These are phyloP conservation scores for Wickerhamomyces bovis DNA, from an alignment of 805 yeast genomes.

Conservation along the genomic window DNA sequence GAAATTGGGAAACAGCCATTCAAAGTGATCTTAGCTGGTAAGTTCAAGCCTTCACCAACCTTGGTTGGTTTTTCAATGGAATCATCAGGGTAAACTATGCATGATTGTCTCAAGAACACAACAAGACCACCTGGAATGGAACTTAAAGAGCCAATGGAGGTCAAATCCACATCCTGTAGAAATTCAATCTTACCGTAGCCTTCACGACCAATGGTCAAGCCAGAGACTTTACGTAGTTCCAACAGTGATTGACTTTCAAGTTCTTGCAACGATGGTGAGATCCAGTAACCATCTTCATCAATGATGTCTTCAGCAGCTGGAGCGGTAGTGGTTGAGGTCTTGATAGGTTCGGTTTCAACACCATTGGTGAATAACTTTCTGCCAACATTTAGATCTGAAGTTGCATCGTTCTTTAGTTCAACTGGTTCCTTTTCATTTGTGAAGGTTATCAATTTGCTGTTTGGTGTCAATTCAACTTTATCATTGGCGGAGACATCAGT, in stretches of 20 bases:
- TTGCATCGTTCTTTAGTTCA: not conserved
- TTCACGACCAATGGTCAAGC: constrained; percentile 72
- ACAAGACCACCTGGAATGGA: constrained; percentile 64
- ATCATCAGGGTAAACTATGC: constrained; percentile 69
- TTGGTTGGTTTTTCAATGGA: constrained; percentile 45
- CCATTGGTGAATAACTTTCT: not conserved
- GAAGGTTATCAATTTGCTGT: constrained; percentile 9
- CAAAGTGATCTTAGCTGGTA: constrained; percentile 64
- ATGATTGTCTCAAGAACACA: constrained; percentile 50
- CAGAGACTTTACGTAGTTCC: constrained; percentile 56
- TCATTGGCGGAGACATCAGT: not conserved
- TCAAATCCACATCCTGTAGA: constrained; percentile 75
- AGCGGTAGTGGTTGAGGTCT: constrained; percentile 1
- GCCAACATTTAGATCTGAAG: not conserved
- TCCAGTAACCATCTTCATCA: constrained; percentile 78
- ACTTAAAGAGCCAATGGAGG: constrained; percentile 53
- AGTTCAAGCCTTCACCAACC: constrained; percentile 77
- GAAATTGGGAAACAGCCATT: constrained; percentile 79
- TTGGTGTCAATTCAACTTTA: constrained; percentile 4
- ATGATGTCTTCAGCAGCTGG: constrained; percentile 8
- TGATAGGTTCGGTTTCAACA: not conserved
- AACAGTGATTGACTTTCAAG: constrained; percentile 52
- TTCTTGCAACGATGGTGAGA: constrained; percentile 66
- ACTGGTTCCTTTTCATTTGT: constrained; percentile 1
- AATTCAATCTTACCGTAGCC: constrained; percentile 72